Conservation (phyloP, 352 stramenopile genomes). For the Pythium insidiosum region DNA sequence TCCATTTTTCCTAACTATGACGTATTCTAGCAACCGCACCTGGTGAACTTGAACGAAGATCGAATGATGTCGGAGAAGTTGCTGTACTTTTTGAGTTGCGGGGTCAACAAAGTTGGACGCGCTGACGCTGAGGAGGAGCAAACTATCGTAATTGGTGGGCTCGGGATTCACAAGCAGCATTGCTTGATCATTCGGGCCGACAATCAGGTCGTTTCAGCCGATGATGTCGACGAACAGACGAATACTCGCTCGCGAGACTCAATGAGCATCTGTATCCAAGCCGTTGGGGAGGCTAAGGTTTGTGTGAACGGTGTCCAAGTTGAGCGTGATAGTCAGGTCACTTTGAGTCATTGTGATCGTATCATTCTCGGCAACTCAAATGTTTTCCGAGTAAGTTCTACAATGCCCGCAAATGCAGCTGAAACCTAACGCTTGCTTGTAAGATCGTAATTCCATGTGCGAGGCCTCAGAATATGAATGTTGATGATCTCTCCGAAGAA, state of each 20-base stretch:
- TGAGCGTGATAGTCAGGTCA: slow-evolving; percentile 18
- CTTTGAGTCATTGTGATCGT: slow-evolving; percentile 56
- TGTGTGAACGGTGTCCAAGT: slow-evolving; percentile 65
- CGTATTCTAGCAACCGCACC: slow-evolving; percentile 40
- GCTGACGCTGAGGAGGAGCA: slow-evolving; percentile 56
- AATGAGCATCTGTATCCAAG: too few relatives aligned
- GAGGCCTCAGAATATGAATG: slow-evolving; percentile 11
- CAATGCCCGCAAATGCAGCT: too few relatives aligned
- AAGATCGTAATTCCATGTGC: slow-evolving; percentile 54
- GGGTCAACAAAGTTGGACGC: slow-evolving; percentile 54
- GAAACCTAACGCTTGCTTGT: too few relatives aligned
- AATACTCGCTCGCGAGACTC: too few relatives aligned
- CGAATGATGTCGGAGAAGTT: slow-evolving; percentile 81
- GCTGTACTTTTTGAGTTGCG: slow-evolving; percentile 62
- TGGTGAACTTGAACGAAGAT: slow-evolving; percentile 86
- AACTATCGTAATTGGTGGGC: slow-evolving; percentile 68
- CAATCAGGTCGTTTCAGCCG: background rate
- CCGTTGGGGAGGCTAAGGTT: slow-evolving; percentile 53
- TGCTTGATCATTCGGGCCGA: background rate
- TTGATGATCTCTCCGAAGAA: slow-evolving; percentile 30
- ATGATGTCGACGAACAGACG: background rate
- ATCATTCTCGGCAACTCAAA: slow-evolving; percentile 74
- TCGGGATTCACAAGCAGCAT: slow-evolving; percentile 35
- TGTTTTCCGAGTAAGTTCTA: too few relatives aligned
- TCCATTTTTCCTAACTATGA: background rate